A percentile compares a stretch with the other conserved stretches of the same genome.
phyloP scores from a whole-genome alignment of 495 filamentous ascomycete genomes.

The Annulohypoxylon stygium region DNA sequence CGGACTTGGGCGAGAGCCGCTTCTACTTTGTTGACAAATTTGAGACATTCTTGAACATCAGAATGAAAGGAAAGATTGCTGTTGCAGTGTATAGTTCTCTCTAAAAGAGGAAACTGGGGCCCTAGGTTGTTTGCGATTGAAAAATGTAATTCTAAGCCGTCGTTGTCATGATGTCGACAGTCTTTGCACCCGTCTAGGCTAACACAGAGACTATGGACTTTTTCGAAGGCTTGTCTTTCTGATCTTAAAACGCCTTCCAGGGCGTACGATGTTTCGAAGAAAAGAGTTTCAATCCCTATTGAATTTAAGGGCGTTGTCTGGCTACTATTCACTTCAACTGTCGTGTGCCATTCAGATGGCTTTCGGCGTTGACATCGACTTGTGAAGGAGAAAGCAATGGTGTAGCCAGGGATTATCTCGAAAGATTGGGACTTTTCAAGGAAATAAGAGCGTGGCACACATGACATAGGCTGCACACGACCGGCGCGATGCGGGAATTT shows the following conservation, averaged over 20 bases:
- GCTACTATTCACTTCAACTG: conserved; percentile 53
- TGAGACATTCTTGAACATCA: conserved; percentile 51
- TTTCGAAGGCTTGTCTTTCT: conserved; percentile 53
- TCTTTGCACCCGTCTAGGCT: conserved; percentile 42
- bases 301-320: conserved; percentile 59
- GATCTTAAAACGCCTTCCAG: conserved; percentile 54
- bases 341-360: conserved; percentile 47
- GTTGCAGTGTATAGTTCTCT: conserved; percentile 54
- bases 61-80: conserved; percentile 56
- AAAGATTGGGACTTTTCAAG: conserved; percentile 58
- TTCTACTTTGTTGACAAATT: conserved; percentile 54
- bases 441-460: conserved; percentile 58
- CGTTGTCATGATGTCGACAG: conserved; percentile 52
- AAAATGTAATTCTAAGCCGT: conserved; percentile 56
- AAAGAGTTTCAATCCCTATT: conserved; percentile 55
- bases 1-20: conserved; percentile 45
- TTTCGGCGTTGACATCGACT: conserved; percentile 55
- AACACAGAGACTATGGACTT: conserved; percentile 44
- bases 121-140: conserved; percentile 60
- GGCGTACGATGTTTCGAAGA: conserved; percentile 55
- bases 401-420: conserved; percentile 60
- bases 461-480: conserved; percentile 53
- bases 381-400: conserved; percentile 56
- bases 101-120: conserved; percentile 52
- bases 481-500: conserved; percentile 50